A percentile compares a stretch with the other conserved stretches of the same genome.
These are phyloP conservation scores for Amauroascus niger DNA, from an alignment of 2,329 filamentous ascomycete species.

Conservation along the genomic window DNA sequence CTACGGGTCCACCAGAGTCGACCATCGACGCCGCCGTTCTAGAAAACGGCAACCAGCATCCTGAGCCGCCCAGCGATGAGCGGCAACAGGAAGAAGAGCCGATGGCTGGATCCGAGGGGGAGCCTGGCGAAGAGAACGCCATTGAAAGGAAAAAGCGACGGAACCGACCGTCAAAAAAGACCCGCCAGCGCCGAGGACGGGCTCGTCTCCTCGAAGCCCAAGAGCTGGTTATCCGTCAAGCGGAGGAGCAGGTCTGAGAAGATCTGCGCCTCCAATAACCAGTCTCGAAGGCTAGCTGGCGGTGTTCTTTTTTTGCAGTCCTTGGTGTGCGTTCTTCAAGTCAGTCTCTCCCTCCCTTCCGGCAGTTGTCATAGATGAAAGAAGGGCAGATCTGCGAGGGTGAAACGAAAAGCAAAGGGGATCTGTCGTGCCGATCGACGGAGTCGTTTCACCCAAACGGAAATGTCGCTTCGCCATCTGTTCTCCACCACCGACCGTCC, in stretches of 20 bases:
- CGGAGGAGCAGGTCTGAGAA: slow-evolving; percentile 1
- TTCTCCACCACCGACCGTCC: too few species aligned
- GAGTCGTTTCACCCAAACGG: too few species aligned
- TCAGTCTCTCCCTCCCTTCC: too few species aligned
- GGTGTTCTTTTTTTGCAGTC: too few species aligned
- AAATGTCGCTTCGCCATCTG: too few species aligned
- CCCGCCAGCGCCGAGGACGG: not conserved
- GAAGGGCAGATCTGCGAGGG: too few species aligned
- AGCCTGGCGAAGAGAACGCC: not conserved
- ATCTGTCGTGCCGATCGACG: too few species aligned
- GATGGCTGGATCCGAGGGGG: not conserved
- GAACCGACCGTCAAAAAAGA: slow-evolving; percentile 6
- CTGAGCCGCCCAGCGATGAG: not conserved
- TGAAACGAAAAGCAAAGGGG: too few species aligned
- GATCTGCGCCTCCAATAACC: too few species aligned
- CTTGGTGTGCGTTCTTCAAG: too few species aligned
- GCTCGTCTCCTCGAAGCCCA: not conserved
- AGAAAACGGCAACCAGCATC: not conserved
- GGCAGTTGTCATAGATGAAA: too few species aligned
- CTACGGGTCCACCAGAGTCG: not conserved
- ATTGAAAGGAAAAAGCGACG: not conserved
- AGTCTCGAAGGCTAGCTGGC: too few species aligned
- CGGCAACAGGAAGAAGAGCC: not conserved
- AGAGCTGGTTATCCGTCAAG: not conserved
- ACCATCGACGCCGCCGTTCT: not conserved